Evolutionary conservation across 2,329 filamentous ascomycete species (phyloP), one percentile per base, ranked within the genome.

Genomic region (Arthrobotrys entomopaga): DNA sequence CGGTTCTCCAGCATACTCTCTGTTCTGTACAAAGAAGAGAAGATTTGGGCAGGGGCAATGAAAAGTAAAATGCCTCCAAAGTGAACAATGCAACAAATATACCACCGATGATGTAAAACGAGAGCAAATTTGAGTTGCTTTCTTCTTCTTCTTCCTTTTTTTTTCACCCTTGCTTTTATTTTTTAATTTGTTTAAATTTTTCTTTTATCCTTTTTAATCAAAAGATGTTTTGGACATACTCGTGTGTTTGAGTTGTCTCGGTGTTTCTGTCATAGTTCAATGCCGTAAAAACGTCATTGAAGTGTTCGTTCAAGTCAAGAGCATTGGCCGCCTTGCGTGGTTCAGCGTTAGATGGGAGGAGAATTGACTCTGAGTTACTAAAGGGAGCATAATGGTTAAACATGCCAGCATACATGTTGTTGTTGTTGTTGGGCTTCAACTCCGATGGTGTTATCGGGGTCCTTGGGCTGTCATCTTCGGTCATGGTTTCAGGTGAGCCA

Each of bases 241-340:
- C 67, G 46, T 57, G 38, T 7, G 65, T 24, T 20, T 50, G 58
- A 26, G 66, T 29, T 13, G 29, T 48, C 19, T 72, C 67, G 26
- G 60, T 7, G 38, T 53, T 57, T 15, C 61, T 50, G 34, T 73
- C 69, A 53, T 73, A 73, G 50, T 66, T 73, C 49, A 73, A 61
- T 15, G 54, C 61, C 2, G 48, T 61, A 61, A 73, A 73, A 22
- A 66, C 54, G n/a, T 73, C 69, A 16, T 73, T 63, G 57, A 73
- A 73, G 29, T 66, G 54, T 10, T 66, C 61, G 16, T 66, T 65
- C 29, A 65, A 19, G 22, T 73, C 67, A 40, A 73, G 52, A 48
- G 54, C 16, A 34, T 66, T 73, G 29, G 40, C 58, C 46, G 60
- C 16, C 57, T 73, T 73, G 50, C 69, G 61, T 52, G 69, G 69